Evolutionary conservation across 2,329 filamentous ascomycete species (phyloP), one percentile per base, ranked within the genome.

Genomic region (Pyrenochaeta sp.): DNA sequence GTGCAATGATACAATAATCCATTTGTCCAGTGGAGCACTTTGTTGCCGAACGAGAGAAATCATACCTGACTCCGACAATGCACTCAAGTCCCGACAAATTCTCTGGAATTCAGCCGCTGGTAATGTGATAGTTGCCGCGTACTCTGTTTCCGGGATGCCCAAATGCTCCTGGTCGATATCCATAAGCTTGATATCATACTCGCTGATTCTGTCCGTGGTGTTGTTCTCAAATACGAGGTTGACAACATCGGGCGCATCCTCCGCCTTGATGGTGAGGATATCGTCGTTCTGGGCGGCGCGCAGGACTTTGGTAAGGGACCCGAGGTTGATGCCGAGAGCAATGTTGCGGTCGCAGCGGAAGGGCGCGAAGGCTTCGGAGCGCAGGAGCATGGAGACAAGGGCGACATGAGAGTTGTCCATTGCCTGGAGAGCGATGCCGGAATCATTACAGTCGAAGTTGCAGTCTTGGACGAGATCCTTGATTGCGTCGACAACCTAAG

Each of bases 401-500:
- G 95, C 95, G 72, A 99, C 95, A 82, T 99, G 95, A 50, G 93
- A 98, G 88, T 98, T 99, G 85, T 99, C 95, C 96, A 99, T 99
- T 75, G 95, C 95, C 82, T 99, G 95, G 55, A 99, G 91, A 50
- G 94, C 93, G 75, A 99, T 95, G 63, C 95, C 95, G 54, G 92
- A 94, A 86, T 99, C 96, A 90, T 98, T 99, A 90, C 96, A 99
- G 86, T 99, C 95, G 83, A 99, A 99, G 84, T 99, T 99, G 89
- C 95, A 99, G 83, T 99, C 95, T 82, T 98, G 95, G 52, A 99
- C 95, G 50, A 99, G 89, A 75, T 99, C 95, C 83, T 97, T 98
- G 89, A 99, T 97, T 72, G 96, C 92, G 79, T 99, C 96, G 74
- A 99, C 93, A 64, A 98, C 92, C 93, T 97, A 68, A 19, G 48